A percentile compares a stretch with the other conserved stretches of the same genome.
Evolutionary conservation across 2,329 filamentous ascomycete genomes (phyloP).

Genomic region (Penicillium janthinellum): DNA sequence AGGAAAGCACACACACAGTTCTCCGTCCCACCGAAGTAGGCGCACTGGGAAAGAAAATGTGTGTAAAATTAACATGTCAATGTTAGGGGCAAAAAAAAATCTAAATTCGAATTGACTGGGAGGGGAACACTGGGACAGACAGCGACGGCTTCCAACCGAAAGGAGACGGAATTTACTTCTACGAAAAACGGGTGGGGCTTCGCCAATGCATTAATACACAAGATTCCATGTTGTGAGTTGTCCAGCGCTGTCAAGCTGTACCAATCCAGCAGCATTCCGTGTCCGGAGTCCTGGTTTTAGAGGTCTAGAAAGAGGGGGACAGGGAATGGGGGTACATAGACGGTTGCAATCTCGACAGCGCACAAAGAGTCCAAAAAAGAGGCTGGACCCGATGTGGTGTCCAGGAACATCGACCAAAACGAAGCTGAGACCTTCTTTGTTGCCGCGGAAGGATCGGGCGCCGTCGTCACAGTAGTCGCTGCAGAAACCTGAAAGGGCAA

Average conservation of each 20-base stretch:
- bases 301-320: conserved; percentile 2
- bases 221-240: conserved; percentile 20
- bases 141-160: conserved; percentile 11
- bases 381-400: not conserved
- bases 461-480: conserved; percentile 14
- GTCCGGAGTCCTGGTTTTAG: not conserved
- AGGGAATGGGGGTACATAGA: not conserved
- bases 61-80: not conserved
- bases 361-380: conserved; percentile 10
- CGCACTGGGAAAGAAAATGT: not conserved
- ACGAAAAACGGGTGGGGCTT: conserved; percentile 36
- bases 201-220: conserved; percentile 19
- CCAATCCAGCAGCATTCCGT: not conserved
- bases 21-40: conserved; percentile 16
- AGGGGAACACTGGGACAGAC: conserved; percentile 3
- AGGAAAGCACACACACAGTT: conserved; percentile 15
- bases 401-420: not conserved
- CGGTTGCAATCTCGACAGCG: conserved; percentile 22
- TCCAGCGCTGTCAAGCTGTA: conserved; percentile 4
- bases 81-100: not conserved
- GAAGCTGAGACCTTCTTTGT: not conserved
- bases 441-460: conserved; percentile 15
- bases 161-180: conserved; percentile 22
- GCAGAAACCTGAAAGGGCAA: conserved; percentile 19
- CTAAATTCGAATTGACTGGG: not conserved